Evolutionary conservation across 1,139 yeast species (phyloP), one percentile per base, ranked within the genome.

Genomic region (Scheffersomyces illinoinensis): DNA sequence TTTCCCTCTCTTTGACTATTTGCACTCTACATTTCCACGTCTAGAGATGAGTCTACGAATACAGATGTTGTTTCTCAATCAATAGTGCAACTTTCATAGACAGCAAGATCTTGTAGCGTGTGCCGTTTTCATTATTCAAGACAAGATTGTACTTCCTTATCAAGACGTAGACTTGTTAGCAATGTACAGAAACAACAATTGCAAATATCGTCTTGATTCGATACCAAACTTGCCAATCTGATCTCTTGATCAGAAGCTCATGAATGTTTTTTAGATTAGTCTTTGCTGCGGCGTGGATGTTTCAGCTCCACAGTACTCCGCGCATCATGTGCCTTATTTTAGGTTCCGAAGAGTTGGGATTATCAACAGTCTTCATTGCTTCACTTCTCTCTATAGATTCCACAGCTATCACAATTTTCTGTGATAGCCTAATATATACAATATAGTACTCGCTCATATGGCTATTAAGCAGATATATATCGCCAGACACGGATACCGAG

Each of bases 401-500:
- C 43, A 33, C 43, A 33, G 43, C 2, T 1, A 3, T 33, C 5
- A 33, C 43, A 10, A 33, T 33, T 33, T 33, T 33, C 21, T 33
- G 17, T 14, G 17, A 12, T 10, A 10, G 17, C 14, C 10, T 33
- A 3, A 4, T 12, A 33, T 33, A 33, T 33, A 33, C 43, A 17
- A 17, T 10, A 4, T 33, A 33, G 2, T 5, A 12, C 4, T 33
- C 10, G 24, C 49, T 21, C n/a, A 53, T 53, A 85, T 84, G 87
- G 67, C 81, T 1, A 62, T 85, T 47, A 72, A 78, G 54, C 75
- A 77, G 12, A 79, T 85, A 19, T 84, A 82, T 63, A 81, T 85
- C 50, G 86, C 84, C 53, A 79, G 89, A 68, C 97, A 91, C 71
- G 97, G 97, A 0, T 90, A 83, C 72, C 78, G 97, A 60, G 85